Evolutionary conservation across 352 stramenopile genomes (phyloP), one percentile per base, ranked within the genome.

Genomic region (Detonula confervacea): DNA sequence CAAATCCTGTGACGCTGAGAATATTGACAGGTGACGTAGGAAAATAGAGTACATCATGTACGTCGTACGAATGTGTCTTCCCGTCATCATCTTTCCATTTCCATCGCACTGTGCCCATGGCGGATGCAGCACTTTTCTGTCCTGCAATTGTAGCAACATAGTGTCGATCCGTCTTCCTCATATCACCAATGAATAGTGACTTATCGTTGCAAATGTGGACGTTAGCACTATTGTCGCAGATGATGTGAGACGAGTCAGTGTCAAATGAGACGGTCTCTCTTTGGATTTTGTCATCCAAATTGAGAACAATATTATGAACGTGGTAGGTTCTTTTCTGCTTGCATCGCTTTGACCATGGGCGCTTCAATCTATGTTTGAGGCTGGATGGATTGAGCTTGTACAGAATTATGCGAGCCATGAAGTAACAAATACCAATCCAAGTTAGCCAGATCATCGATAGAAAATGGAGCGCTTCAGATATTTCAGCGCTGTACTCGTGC

Each of bases 161-260:
- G 14, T 67, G 39, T 22, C 44, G 12, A 12, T 0, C 11, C 22
- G 33, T 24, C 14, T 3, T 1, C 1, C 5, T 5, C 20, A 73
- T 9, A 2, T 61, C 54, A 16, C 44, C 54, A 25, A 65, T 27
- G 39, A 75, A 75, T 25, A 61, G 59, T 25, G 0, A 29, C 9
- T 22, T 75, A 6, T 66, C 29, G 39, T 66, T 75, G 66, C 66
- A 75, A n/a, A 67, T 67, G 52, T 66, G 52, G 1, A 65, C 54
- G 18, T 60, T 75, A 7, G 66, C 66, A 35, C 25, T 54, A 30
- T 57, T 75, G 22, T 75, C 66, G 30, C 37, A 75, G 30, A 75
- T 35, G 18, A 74, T 33, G 9, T 30, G 27, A 12, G 30, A 27
- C 6, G 52, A 64, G 65, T 74, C 65, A 11, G 4, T 37, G 42